phyloP scores from a whole-genome alignment of 495 filamentous ascomycete genomes.

The Corynascus novoguineensis region DNA sequence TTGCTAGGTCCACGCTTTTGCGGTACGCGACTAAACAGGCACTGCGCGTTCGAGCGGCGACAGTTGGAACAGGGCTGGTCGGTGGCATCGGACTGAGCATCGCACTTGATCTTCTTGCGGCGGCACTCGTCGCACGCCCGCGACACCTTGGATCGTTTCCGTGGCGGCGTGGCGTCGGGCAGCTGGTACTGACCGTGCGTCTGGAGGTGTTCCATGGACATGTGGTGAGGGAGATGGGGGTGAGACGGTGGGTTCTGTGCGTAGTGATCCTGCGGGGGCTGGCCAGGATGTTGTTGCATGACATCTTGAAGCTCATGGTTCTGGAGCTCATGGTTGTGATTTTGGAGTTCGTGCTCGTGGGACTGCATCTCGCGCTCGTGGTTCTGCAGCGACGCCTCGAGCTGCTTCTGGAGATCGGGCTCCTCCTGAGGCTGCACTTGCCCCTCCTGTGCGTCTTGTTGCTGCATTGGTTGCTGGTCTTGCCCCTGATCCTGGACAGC shows the following conservation, averaged over 20 bases:
- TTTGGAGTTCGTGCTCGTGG: slow-evolving; percentile 22
- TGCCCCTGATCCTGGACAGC: slow-evolving; percentile 24
- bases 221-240: slow-evolving; percentile 33
- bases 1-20: slow-evolving; percentile 96
- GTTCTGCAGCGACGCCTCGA: slow-evolving; percentile 31
- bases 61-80: slow-evolving; percentile 83
- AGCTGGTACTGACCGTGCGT: slow-evolving; percentile 19
- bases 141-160: slow-evolving; percentile 87
- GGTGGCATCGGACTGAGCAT: slow-evolving; percentile 73
- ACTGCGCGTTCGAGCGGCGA: slow-evolving; percentile 66
- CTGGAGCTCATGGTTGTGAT: slow-evolving; percentile 21
- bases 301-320: slow-evolving; percentile 17
- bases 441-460: slow-evolving; percentile 10
- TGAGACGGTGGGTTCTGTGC: slow-evolving; percentile 16
- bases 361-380: slow-evolving; percentile 23
- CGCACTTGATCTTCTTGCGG: slow-evolving; percentile 94
- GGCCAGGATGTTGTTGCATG: slow-evolving; percentile 21
- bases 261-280: slow-evolving; percentile 19
- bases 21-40: slow-evolving; percentile 86
- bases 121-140: slow-evolving; percentile 93
- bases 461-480: slow-evolving; percentile 16
- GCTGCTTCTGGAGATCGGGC: slow-evolving; percentile 28
- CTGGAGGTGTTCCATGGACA: slow-evolving; percentile 26
- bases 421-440: slow-evolving; percentile 15
- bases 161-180: slow-evolving; percentile 58